Conservation (phyloP, 257 asterid species). For the Nicotiana obtusifolia region DNA sequence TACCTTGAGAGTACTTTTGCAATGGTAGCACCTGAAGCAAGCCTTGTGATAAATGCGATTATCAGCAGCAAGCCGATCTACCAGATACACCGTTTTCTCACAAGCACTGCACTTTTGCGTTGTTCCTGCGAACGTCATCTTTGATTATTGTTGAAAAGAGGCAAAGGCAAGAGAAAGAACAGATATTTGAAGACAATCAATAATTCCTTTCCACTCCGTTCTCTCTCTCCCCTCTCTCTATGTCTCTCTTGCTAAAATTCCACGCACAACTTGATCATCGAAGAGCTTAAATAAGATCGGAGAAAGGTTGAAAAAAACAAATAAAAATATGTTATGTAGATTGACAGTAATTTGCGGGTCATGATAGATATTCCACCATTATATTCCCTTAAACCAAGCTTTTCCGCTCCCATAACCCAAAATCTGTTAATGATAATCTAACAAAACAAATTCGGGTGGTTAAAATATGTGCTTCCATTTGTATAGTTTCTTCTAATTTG, state of each 20-base stretch:
- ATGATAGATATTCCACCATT: neutral
- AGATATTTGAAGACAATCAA: neutral
- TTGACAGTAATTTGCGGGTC: neutral
- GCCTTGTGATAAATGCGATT: conserved; percentile 67
- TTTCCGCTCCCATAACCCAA: neutral
- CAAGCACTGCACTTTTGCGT: conserved; percentile 64
- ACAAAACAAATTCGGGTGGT: neutral
- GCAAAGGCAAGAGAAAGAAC: neutral
- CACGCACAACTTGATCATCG: neutral
- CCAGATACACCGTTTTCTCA: conserved; percentile 49
- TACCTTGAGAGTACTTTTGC: conserved; percentile 77
- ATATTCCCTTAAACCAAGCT: neutral
- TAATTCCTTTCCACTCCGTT: neutral
- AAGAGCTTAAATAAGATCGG: neutral
- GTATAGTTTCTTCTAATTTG: too few relatives aligned
- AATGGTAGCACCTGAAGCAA: conserved; percentile 74
- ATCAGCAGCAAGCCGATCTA: conserved; percentile 55
- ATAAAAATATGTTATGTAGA: neutral
- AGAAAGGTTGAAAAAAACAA: neutral
- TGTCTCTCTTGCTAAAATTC: neutral
- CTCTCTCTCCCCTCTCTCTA: neutral
- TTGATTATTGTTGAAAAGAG: neutral
- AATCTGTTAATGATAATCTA: neutral
- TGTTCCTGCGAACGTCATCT: conserved; percentile 58
- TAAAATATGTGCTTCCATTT: neutral